These are phyloP conservation scores for Dendrobium huoshanense DNA, from an alignment of 106 monocot species.

Conservation along the genomic window DNA sequence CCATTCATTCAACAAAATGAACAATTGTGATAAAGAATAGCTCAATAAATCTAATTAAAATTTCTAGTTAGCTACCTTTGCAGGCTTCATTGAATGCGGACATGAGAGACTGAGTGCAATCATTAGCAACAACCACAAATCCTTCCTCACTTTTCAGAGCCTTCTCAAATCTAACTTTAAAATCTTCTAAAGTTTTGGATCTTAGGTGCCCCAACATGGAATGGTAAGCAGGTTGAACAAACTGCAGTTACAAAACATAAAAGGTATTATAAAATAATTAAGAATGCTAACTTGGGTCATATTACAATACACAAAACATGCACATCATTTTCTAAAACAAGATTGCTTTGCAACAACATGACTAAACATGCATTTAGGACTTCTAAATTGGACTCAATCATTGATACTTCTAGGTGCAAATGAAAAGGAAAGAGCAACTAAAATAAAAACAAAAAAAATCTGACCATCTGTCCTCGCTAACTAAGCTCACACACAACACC, in stretches of 20 bases:
- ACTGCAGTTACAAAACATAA: constrained; percentile 18
- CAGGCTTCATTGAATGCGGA: constrained; percentile 67
- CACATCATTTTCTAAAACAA: neutral
- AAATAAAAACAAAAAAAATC: too few species aligned
- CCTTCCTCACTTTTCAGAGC: constrained; percentile 55
- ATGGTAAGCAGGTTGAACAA: constrained; percentile 79
- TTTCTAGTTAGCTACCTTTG: constrained; percentile 42
- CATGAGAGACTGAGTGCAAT: constrained; percentile 52
- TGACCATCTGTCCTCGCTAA: too few species aligned
- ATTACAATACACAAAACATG: neutral
- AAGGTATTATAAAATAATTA: neutral
- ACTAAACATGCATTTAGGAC: too few species aligned
- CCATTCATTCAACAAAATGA: neutral
- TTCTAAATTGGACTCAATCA: too few species aligned
- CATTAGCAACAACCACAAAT: constrained; percentile 65
- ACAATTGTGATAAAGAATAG: neutral
- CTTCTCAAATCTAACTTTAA: constrained; percentile 69
- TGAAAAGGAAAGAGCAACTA: too few species aligned
- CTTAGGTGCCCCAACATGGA: constrained; percentile 66
- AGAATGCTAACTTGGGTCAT: neutral
- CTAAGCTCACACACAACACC: too few species aligned
- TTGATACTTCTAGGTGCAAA: too few species aligned
- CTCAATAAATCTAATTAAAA: neutral
- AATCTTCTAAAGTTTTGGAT: constrained; percentile 57
- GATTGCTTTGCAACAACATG: too few species aligned